Evolutionary conservation across 2,329 filamentous ascomycete species (phyloP).

Genomic region (Cercospora sp.): DNA sequence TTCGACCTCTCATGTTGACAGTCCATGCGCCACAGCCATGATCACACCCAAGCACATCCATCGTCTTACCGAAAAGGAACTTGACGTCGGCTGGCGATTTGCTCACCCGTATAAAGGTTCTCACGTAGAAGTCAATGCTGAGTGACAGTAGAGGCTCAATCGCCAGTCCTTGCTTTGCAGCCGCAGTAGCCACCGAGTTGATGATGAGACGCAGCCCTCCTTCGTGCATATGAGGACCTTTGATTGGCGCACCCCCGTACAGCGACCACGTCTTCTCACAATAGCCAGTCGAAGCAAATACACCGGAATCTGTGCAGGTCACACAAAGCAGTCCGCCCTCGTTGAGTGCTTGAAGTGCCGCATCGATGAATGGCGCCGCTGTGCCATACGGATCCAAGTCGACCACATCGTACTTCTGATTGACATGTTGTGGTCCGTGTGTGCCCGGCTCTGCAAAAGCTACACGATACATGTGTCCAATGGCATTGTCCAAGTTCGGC

Average conservation of each 20-base stretch:
- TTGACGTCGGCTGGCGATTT: slow-evolving; percentile 85
- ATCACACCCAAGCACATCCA: slow-evolving; percentile 91
- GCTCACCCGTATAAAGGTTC: slow-evolving; percentile 80
- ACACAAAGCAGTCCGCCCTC: slow-evolving; percentile 91
- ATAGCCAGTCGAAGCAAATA: slow-evolving; percentile 93
- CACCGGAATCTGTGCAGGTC: slow-evolving; percentile 92
- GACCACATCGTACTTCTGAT: slow-evolving; percentile 78
- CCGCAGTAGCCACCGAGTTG: slow-evolving; percentile 75
- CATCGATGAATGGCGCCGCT: slow-evolving; percentile 87
- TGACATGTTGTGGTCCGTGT: slow-evolving; percentile 42
- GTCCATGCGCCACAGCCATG: slow-evolving; percentile 88
- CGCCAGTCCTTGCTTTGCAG: slow-evolving; percentile 79
- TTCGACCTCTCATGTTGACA: slow-evolving; percentile 74
- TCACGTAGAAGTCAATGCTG: slow-evolving; percentile 92
- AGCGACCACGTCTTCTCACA: slow-evolving; percentile 89
- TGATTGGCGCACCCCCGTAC: slow-evolving; percentile 88
- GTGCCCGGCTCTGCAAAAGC: slow-evolving; percentile 37
- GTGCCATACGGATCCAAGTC: slow-evolving; percentile 96
- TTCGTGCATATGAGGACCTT: slow-evolving; percentile 84
- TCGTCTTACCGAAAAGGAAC: slow-evolving; percentile 84
- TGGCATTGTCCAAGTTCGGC: slow-evolving; percentile 76
- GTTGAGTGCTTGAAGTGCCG: slow-evolving; percentile 80
- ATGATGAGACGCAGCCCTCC: slow-evolving; percentile 83
- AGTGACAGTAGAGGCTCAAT: slow-evolving; percentile 90
- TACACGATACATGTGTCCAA: slow-evolving; percentile 81